Evolutionary conservation across 768 basidiomycete genomes (phyloP).

Genomic region (Filobasidium floriforme): DNA sequence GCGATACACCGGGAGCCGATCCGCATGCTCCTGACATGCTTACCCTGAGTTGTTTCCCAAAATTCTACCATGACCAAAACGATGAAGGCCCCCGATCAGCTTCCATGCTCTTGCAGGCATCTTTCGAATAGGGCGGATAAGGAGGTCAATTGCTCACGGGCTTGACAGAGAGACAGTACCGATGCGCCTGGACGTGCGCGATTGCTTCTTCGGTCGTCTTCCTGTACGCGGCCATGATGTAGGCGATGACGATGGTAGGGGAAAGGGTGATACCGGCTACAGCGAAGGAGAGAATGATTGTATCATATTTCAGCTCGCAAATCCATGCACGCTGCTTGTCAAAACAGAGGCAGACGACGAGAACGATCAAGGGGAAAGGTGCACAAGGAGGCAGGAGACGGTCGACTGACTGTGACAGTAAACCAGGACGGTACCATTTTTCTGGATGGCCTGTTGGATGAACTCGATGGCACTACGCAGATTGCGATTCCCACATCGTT

Average conservation of each 20-base stretch:
- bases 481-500: neutral
- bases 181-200: slow-evolving; percentile 37
- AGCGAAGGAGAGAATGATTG: neutral
- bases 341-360: too few species aligned
- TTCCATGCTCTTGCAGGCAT: too few species aligned
- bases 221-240: slow-evolving; percentile 40
- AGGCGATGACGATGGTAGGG: slow-evolving; percentile 42
- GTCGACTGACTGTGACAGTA: slow-evolving; percentile 41
- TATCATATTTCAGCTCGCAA: neutral
- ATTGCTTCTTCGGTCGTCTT: slow-evolving; percentile 36
- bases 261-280: slow-evolving; percentile 43
- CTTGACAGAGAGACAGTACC: slow-evolving; percentile 43
- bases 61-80: neutral
- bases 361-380: neutral
- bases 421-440: slow-evolving; percentile 40
- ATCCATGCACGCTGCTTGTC: too few species aligned
- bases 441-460: slow-evolving; percentile 36
- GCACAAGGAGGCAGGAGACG: neutral
- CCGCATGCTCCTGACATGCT: too few species aligned
- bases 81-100: neutral
- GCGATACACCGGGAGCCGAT: neutral
- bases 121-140: neutral
- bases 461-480: slow-evolving; percentile 27
- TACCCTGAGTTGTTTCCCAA: slow-evolving; percentile 18
- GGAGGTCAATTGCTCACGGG: slow-evolving; percentile 31